Conservation (phyloP, 192 early-diverging fungal species). For the Chytriomyces sp. region DNA sequence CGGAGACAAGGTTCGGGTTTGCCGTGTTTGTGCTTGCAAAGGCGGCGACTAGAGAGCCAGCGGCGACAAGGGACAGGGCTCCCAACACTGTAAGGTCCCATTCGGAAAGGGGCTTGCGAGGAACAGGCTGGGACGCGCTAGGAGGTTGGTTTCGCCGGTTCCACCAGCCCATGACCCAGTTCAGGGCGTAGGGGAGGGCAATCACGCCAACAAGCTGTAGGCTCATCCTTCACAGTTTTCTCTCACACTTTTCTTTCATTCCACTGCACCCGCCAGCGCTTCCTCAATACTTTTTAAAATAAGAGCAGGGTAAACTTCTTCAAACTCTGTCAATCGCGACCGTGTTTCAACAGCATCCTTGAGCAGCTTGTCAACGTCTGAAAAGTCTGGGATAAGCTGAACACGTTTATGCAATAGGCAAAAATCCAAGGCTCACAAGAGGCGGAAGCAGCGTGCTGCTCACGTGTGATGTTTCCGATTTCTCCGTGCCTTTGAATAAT, state of each 20-base stretch:
- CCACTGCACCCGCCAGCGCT: too few species aligned
- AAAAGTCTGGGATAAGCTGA: background rate
- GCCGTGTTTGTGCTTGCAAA: background rate
- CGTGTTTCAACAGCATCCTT: conserved; percentile 1
- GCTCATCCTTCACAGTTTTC: too few species aligned
- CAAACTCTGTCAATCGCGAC: background rate
- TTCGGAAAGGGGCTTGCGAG: background rate
- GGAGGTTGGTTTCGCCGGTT: background rate
- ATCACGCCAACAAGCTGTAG: too few species aligned
- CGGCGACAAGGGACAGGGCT: background rate
- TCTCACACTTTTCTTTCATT: too few species aligned
- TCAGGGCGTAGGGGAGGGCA: background rate
- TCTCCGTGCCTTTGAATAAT: background rate
- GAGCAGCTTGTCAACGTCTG: background rate
- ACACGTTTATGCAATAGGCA: background rate
- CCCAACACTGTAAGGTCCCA: background rate
- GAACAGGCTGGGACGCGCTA: background rate
- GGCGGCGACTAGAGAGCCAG: background rate
- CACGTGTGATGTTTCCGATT: background rate
- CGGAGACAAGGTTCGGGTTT: background rate
- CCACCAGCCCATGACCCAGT: background rate
- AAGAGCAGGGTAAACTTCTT: background rate
- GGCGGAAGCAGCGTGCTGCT: background rate
- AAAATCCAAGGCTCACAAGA: background rate
- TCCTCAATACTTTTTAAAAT: too few species aligned